Percentiles rank a stretch among this genome's conserved stretches.
Conservation (phyloP, 306 rosid species). For the Adenanthera pavonina region DNA sequence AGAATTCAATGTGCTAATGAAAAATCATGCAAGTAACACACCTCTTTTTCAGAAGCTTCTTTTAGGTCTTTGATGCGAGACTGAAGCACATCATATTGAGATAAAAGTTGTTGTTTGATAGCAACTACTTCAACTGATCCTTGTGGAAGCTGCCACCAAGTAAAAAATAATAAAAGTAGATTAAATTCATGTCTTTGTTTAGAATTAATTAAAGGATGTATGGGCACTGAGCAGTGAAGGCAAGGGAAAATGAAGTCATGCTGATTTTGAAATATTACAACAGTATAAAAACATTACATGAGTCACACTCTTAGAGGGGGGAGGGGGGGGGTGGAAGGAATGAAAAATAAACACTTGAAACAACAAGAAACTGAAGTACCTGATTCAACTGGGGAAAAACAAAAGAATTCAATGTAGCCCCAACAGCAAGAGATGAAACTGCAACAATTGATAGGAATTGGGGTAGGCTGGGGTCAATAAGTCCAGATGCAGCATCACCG, state of each 20-base stretch:
- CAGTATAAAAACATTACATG: background rate
- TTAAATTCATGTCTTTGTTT: constrained; percentile 24
- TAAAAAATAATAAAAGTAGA: constrained; percentile 26
- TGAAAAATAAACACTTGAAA: background rate
- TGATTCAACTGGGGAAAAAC: constrained; percentile 75
- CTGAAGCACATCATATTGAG: constrained; percentile 90
- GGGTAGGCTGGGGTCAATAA: constrained; percentile 85
- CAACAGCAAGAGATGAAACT: constrained; percentile 78
- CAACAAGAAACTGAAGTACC: constrained; percentile 51
- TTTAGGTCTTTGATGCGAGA: constrained; percentile 85
- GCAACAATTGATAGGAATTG: constrained; percentile 73
- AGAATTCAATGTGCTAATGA: constrained; percentile 24
- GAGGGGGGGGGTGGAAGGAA: background rate
- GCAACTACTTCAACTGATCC: constrained; percentile 72
- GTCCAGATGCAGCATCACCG: constrained; percentile 91
- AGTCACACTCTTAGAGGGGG: background rate
- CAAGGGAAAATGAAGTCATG: constrained; percentile 23
- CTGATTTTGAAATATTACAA: constrained; percentile 4
- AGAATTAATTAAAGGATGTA: constrained; percentile 22
- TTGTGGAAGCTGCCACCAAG: constrained; percentile 77
- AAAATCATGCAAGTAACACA: constrained; percentile 44
- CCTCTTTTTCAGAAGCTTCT: constrained; percentile 94
- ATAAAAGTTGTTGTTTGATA: constrained; percentile 85
- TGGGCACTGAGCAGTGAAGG: constrained; percentile 19
- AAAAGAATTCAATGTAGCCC: constrained; percentile 70